phyloP scores from a whole-genome alignment of 352 stramenopile genomes.

The Plasmopara viticola region DNA sequence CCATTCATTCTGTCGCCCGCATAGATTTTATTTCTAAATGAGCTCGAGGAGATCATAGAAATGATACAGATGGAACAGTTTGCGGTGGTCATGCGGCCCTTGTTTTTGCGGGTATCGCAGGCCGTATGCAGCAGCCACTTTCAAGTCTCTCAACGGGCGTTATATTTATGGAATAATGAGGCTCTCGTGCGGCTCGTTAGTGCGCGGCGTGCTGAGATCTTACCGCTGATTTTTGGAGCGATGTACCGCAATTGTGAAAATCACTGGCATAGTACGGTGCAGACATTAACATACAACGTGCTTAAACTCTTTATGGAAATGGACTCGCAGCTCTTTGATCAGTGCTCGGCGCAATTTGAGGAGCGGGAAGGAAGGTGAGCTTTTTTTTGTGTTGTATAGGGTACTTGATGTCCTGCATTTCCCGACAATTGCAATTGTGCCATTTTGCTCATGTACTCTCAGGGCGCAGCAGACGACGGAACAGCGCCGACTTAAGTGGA shows the following conservation, averaged over 20 bases:
- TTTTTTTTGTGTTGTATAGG: neutral
- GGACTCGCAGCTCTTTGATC: slow-evolving; percentile 85
- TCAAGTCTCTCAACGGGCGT: slow-evolving; percentile 92
- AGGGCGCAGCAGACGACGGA: slow-evolving; percentile 36
- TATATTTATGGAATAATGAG: slow-evolving; percentile 99
- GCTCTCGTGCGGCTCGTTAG: slow-evolving; percentile 94
- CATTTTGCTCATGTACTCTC: slow-evolving; percentile 6
- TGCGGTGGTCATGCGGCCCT: slow-evolving; percentile 50
- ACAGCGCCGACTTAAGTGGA: slow-evolving; percentile 42
- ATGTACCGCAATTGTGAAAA: slow-evolving; percentile 85
- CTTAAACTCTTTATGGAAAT: slow-evolving; percentile 81
- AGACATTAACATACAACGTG: slow-evolving; percentile 84
- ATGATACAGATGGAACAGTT: slow-evolving; percentile 86
- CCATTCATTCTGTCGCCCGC: slow-evolving; percentile 34
- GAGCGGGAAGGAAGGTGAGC: slow-evolving; percentile 51
- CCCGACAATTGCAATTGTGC: too few species aligned
- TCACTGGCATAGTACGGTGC: slow-evolving; percentile 94
- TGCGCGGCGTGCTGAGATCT: slow-evolving; percentile 86
- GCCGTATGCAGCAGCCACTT: slow-evolving; percentile 94
- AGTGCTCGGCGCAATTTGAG: slow-evolving; percentile 54
- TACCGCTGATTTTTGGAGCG: slow-evolving; percentile 94
- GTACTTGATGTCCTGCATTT: too few species aligned
- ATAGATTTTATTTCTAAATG: slow-evolving; percentile 94
- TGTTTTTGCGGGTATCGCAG: slow-evolving; percentile 74
- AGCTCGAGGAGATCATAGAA: slow-evolving; percentile 98